These are phyloP conservation scores for Pseudocercospora pini-densiflorae DNA, from an alignment of 2,329 filamentous ascomycete species.

Conservation along the genomic window DNA sequence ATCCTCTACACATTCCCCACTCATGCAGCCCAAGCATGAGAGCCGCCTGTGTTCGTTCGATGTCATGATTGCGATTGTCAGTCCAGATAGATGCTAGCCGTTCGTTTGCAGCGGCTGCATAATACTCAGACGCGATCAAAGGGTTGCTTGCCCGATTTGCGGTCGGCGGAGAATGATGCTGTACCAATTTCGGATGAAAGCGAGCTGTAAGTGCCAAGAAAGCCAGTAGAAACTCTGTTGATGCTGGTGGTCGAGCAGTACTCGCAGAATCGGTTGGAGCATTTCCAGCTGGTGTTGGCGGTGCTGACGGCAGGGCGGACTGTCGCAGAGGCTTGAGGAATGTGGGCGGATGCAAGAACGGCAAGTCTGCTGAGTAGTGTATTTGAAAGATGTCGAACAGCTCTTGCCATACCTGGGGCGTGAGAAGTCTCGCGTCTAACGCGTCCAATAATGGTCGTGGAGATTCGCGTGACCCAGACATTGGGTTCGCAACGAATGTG, in stretches of 20 bases:
- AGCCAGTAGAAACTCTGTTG: slow-evolving; percentile 63
- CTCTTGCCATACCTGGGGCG: slow-evolving; percentile 68
- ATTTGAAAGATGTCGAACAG: slow-evolving; percentile 72
- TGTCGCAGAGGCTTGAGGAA: slow-evolving; percentile 57
- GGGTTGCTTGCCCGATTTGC: slow-evolving; percentile 55
- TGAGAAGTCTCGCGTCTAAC: slow-evolving; percentile 65
- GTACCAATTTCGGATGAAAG: slow-evolving; percentile 66
- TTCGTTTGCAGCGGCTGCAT: slow-evolving; percentile 62
- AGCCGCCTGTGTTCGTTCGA: slow-evolving; percentile 69
- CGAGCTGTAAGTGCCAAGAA: slow-evolving; percentile 71
- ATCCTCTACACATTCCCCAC: slow-evolving; percentile 68
- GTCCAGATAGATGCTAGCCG: slow-evolving; percentile 53
- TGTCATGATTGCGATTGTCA: slow-evolving; percentile 57
- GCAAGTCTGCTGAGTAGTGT: slow-evolving; percentile 73
- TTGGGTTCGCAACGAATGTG: slow-evolving; percentile 39
- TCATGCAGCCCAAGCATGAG: slow-evolving; percentile 75
- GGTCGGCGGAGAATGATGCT: slow-evolving; percentile 58
- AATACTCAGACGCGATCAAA: slow-evolving; percentile 65
- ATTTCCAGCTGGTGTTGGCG: slow-evolving; percentile 17
- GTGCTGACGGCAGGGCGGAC: slow-evolving; percentile 30
- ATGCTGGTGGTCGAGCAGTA: slow-evolving; percentile 57
- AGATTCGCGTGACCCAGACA: slow-evolving; percentile 52
- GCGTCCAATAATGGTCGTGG: slow-evolving; percentile 57
- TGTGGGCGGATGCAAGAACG: slow-evolving; percentile 70
- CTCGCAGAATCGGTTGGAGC: neutral